Evolutionary conservation across 225 moss, liverwort and hornwort species (phyloP), one percentile per base, ranked within the genome.

Genomic region (Sphagnum tenellum): DNA sequence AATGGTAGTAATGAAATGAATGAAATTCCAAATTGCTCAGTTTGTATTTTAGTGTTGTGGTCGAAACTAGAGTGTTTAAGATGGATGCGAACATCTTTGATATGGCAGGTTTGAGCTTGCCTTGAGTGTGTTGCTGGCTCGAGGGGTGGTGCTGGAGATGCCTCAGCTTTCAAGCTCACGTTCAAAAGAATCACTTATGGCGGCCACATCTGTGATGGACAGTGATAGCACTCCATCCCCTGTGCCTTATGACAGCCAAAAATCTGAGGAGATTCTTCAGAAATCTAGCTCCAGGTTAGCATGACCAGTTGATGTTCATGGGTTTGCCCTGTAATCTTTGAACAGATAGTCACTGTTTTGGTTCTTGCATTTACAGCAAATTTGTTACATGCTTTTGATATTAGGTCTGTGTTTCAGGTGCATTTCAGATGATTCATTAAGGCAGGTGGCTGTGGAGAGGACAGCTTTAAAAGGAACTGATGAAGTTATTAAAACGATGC

Each of bases 51-150:
- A 29, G 29, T 29, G 29, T 29, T 29, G 29, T 29, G 29, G 29
- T 29, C 29, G 29, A 29, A 29, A 29, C 0, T 29, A 29, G 29
- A 29, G 29, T 29, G 52, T 52, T 9, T 52, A 9, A 52, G 9
- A 52, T 9, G 6, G 7, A 52, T 9, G 9, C 2, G 52, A 9
- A 52, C 52, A 52, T 67, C 29, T 55, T 70, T 69, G 8, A 57
- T 29, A 65, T 63, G 55, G 55, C 81, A 81, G 81, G 66, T 81
- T 81, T 71, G 81, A 81, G 69, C 81, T 81, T 56, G 81, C 77
- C 44, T 77, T 81, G 63, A 68, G 65, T 66, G 81, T 81, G 62
- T 71, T 81, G 56, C 59, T 81, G 68, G 77, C 81, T 61, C 81
- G 81, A 47, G 81, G 77, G 45, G 73, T 76, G 62, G 81, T 81